Conservation (phyloP, 768 basidiomycete genomes). For the Lentinus tigrinus region DNA sequence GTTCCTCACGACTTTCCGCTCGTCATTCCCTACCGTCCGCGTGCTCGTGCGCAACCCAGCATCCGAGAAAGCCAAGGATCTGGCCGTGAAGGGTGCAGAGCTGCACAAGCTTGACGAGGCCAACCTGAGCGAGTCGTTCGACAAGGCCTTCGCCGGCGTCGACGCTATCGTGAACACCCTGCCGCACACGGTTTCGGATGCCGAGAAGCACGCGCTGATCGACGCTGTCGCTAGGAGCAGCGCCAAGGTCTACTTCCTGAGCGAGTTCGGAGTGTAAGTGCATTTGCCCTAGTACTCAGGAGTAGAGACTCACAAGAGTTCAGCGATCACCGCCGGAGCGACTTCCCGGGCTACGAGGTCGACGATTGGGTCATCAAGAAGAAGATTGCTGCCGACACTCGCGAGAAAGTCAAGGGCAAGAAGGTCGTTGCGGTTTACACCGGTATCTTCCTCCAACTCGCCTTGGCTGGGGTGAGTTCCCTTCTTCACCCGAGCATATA, state of each 20-base stretch:
- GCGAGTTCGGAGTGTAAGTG: background rate
- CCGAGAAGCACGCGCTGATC: background rate
- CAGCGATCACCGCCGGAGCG: background rate
- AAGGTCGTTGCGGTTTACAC: slow-evolving; percentile 21
- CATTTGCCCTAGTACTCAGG: background rate
- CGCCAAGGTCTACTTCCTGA: background rate
- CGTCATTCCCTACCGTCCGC: slow-evolving; percentile 18
- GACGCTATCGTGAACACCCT: slow-evolving; percentile 22
- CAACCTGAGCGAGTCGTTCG: background rate
- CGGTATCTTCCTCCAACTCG: slow-evolving; percentile 18
- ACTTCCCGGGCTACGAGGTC: slow-evolving; percentile 7
- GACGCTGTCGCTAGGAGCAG: background rate
- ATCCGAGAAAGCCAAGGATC: slow-evolving; percentile 6
- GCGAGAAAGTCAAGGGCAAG: background rate
- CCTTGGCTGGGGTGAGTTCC: slow-evolving; percentile 11
- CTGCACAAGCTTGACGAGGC: slow-evolving; percentile 6
- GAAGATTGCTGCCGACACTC: background rate
- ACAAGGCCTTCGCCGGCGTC: slow-evolving; percentile 16
- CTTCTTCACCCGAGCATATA: background rate
- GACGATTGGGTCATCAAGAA: slow-evolving; percentile 7
- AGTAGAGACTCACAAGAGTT: background rate
- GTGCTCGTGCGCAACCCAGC: slow-evolving; percentile 19
- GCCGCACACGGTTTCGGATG: background rate
- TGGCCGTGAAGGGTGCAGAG: slow-evolving; percentile 19
- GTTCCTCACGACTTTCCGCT: slow-evolving; percentile 18